Conservation (phyloP, 306 rosid species). For the Castanopsis chinensis region DNA sequence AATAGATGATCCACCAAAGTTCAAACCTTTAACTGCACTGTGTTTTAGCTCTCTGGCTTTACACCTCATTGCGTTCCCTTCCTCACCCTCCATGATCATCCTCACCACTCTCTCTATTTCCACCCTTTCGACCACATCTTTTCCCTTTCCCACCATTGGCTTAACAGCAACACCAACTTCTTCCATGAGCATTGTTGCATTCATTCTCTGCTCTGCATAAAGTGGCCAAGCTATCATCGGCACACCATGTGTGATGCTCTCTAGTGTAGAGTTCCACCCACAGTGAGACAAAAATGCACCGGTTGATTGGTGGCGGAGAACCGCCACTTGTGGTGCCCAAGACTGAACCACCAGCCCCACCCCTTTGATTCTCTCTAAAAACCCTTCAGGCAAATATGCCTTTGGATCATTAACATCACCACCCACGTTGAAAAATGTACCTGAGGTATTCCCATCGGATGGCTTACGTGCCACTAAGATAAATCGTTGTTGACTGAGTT, state of each 20-base stretch:
- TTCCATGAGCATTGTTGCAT: constrained; percentile 34
- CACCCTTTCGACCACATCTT: constrained; percentile 14
- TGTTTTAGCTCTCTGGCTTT: constrained; percentile 16
- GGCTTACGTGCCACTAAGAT: constrained; percentile 34
- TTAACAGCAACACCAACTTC: constrained; percentile 28
- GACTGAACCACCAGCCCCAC: constrained; percentile 27
- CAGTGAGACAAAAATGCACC: constrained; percentile 47
- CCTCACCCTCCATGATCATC: constrained; percentile 25
- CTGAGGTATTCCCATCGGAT: neutral
- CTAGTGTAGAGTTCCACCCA: constrained; percentile 55
- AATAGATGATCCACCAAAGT: constrained; percentile 16
- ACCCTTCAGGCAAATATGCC: constrained; percentile 38
- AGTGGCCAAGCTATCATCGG: constrained; percentile 54
- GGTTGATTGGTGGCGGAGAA: constrained; percentile 26
- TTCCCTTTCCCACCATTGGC: neutral
- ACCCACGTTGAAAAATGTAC: constrained; percentile 23
- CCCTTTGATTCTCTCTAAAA: constrained; percentile 28
- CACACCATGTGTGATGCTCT: constrained; percentile 40
- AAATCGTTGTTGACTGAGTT: constrained; percentile 37
- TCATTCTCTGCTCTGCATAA: constrained; percentile 46
- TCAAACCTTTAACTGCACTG: constrained; percentile 7
- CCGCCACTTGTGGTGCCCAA: constrained; percentile 40
- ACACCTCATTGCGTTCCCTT: constrained; percentile 22
- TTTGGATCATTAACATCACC: neutral
- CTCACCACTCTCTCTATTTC: constrained; percentile 41